Conservation (phyloP, 202 grass and related monocot species). For the Elaeis oleifera region DNA sequence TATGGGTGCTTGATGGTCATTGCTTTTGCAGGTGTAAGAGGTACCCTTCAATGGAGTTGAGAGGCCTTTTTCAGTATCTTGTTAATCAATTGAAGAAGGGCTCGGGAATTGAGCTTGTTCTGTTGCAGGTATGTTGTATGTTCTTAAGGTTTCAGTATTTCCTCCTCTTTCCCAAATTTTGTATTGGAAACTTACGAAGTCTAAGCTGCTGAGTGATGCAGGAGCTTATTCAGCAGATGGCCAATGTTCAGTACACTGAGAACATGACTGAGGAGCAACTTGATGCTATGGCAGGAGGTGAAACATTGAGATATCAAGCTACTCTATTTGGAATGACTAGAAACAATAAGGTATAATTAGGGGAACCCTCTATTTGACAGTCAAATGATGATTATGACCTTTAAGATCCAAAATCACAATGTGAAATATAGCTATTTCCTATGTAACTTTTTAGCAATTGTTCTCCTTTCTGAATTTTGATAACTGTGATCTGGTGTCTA, state of each 20-base stretch:
- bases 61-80: conserved; percentile 95
- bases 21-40: conserved; percentile 77
- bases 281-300: conserved; percentile 92
- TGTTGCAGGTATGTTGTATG: conserved; percentile 53
- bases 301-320: conserved; percentile 80
- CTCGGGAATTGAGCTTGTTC: conserved; percentile 77
- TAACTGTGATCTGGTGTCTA: no score
- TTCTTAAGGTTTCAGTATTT: no score
- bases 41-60: conserved; percentile 90
- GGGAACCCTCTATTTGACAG: no score
- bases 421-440: no score
- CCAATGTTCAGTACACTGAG: conserved; percentile 97
- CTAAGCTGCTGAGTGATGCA: conserved; percentile 23
- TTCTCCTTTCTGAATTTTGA: no score
- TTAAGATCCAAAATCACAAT: no score
- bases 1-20: conserved; percentile 6
- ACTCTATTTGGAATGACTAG: conserved; percentile 67
- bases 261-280: conserved; percentile 99
- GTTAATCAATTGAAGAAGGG: conserved; percentile 96
- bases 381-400: no score
- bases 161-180: no score
- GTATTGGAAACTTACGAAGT: neutral
- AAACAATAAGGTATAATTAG: conserved; percentile 73
- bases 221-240: conserved; percentile 99
- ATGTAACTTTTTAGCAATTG: no score